Evolutionary conservation across 2,329 filamentous ascomycete species (phyloP), one percentile per base, ranked within the genome.

Genomic region (Septoria linicola): DNA sequence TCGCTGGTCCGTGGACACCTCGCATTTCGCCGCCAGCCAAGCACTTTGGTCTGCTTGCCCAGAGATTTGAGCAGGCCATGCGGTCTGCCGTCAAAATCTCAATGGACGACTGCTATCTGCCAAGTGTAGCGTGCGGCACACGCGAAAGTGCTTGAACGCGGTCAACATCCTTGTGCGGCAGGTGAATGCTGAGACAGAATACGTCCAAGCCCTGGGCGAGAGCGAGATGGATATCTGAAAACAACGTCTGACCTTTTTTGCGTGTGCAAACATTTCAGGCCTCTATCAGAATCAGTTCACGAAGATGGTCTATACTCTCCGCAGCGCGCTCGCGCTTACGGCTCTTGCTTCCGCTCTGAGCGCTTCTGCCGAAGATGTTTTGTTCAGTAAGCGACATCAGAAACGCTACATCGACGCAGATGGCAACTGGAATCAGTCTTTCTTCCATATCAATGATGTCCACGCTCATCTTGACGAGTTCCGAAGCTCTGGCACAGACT

Each of bases 391-490:
- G 25, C 53, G 54, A 8, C 45, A 54, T 19, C 40, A 59, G 35
- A 61, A 61, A 37, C 54, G 59, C 21, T 58, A 55, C 36, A 60
- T 59, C 10, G 58, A 60, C 25, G 49, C 45, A 16, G 46, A 49
- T 7, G 60, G 59, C 53, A 60, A 59, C 44, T 63, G 58, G 54
- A 61, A 61, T 23, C 55, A 60, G 40, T 59, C 53, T 5, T 84
- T 85, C 70, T 85, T 84, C 69, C 83, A 86, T 66, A 76, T 86
- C 73, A 86, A 86, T 63, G 83, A 86, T 63, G 80, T 86, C 11
- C 83, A 86, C 64, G 78, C 83, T 11, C 83, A 86, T 63, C 72
- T 86, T 14, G 82, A 85, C 63, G 69, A 85, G 66, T 86, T 81
- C 68, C 72, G 76, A 21, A 75, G 77, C 11, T 80, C 80, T 0